These are phyloP conservation scores for Ligustrum vulgare DNA, from an alignment of 257 asterid species.

Conservation along the genomic window DNA sequence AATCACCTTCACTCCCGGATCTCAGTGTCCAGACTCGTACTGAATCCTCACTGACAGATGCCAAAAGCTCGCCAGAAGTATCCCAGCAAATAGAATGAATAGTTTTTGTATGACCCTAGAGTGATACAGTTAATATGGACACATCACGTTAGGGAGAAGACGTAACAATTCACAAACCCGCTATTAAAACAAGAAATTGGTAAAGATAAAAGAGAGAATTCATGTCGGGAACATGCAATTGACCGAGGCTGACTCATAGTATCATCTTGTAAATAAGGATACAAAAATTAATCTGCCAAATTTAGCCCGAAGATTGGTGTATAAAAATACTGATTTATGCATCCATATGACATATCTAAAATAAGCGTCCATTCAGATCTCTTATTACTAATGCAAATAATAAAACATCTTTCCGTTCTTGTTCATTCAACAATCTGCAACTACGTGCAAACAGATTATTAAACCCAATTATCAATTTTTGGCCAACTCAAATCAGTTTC, in stretches of 20 bases:
- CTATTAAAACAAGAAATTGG: background rate
- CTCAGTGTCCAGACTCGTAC: slow-evolving; percentile 87
- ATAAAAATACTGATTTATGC: background rate
- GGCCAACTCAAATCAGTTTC: background rate
- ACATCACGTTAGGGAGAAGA: background rate
- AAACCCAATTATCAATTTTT: background rate
- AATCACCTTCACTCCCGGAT: slow-evolving; percentile 79
- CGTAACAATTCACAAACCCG: background rate
- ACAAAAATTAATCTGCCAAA: background rate
- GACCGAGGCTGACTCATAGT: background rate
- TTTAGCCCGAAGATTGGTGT: background rate
- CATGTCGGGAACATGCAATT: background rate
- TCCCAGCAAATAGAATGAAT: slow-evolving; percentile 87
- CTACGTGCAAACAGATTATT: background rate
- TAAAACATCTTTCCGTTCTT: background rate
- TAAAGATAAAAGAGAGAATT: background rate
- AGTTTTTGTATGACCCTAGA: slow-evolving; percentile 76
- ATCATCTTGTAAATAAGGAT: background rate
- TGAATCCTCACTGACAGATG: slow-evolving; percentile 90
- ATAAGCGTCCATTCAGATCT: background rate
- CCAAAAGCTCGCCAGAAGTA: slow-evolving; percentile 79
- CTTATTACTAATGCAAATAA: background rate
- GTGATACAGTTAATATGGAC: slow-evolving; percentile 1
- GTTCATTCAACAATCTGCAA: background rate
- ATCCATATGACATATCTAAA: background rate